Base-by-base conservation (phyloP, 2,329 filamentous ascomycete species). In the Hypoxylon sp. region DNA sequence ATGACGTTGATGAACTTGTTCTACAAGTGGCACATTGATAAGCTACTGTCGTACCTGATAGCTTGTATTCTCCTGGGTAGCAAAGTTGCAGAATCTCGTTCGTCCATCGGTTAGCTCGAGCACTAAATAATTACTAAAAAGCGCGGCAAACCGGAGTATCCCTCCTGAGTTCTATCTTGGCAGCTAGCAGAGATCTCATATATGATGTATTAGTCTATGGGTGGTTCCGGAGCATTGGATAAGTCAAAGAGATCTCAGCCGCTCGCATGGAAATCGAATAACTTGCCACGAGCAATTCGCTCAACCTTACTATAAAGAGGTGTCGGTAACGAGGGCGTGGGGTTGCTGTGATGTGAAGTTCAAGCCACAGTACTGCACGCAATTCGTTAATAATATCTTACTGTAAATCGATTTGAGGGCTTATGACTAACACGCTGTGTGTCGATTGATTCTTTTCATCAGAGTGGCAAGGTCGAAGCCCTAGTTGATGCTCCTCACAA, bases 121-220 rank as follows among this genome's bases (percentile, higher is more conserved):
- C 22, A 14, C 19, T 6, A 50, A 22, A 39, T 50, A 39, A 47
- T 5, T 22, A 51, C 17, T 59, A 59, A 42, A 59, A 42, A 19
- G 24, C n/a, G 13, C 6, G 47, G 52, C 39, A 37, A 33, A 31
- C 26, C n/a, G 48, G 19, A 19, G 31, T 14, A 19, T 31, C 22
- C 39, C n/a, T 47, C 14, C 22, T 24, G n/a, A 60, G 14, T 39
- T 55, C n/a, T 51, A 39, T n/a, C 52, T 55, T 57, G 24, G 47
- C 29, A 48, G 19, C 5, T 59, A 31, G 29, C 6, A 31, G 6
- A 31, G 29, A 9, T 31, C 29, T 31, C 6, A 31, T 31, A 8
- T 31, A 9, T 31, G 29, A 31, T 31, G 29, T 31, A n/a, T n/a
- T n/a, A 31, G 29, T 31, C 29, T 31, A 31, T 31, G 29, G 29